Evolutionary conservation across 2,329 filamentous ascomycete genomes (phyloP).

Genomic region (Metarhizium guizhouense): DNA sequence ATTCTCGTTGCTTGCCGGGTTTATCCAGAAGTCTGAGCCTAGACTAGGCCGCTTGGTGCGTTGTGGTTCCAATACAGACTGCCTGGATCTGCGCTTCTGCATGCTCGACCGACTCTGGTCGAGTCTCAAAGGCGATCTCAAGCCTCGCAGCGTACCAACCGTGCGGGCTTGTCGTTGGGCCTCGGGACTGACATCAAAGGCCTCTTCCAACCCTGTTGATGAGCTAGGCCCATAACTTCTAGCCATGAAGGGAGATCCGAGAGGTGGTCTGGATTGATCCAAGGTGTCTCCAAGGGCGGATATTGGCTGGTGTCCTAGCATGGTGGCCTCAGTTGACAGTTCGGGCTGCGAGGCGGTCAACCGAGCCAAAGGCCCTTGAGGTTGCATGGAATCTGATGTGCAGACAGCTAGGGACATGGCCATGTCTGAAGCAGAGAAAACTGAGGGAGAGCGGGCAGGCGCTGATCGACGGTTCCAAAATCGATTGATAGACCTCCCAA

Average conservation of each 20-base stretch:
- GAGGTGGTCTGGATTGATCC: constrained; percentile 19
- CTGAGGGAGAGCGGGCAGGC: constrained; percentile 34
- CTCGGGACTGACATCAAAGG: constrained; percentile 21
- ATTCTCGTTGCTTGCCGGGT: constrained; percentile 25
- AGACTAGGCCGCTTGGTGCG: constrained; percentile 44
- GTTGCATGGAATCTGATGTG: constrained; percentile 57
- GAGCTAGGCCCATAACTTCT: constrained; percentile 56
- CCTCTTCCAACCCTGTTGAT: constrained; percentile 37
- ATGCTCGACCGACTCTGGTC: constrained; percentile 41
- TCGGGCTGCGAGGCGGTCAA: constrained; percentile 37
- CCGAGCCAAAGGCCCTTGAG: constrained; percentile 50
- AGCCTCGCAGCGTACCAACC: constrained; percentile 37
- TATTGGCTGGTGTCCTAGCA: neutral
- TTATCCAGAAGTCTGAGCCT: constrained; percentile 43
- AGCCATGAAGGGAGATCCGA: constrained; percentile 47
- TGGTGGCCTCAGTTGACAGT: constrained; percentile 7
- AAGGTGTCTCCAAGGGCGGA: constrained; percentile 12
- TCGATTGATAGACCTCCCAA: constrained; percentile 40
- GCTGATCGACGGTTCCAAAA: constrained; percentile 40
- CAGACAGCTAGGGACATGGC: constrained; percentile 52
- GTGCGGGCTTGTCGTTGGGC: constrained; percentile 37
- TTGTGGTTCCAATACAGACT: constrained; percentile 37
- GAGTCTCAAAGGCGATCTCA: constrained; percentile 46
- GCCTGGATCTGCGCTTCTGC: constrained; percentile 45
- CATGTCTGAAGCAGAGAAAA: constrained; percentile 55